Base-by-base conservation (phyloP, 164 flowering plant genomes). In the Nelumbo lutea region DNA sequence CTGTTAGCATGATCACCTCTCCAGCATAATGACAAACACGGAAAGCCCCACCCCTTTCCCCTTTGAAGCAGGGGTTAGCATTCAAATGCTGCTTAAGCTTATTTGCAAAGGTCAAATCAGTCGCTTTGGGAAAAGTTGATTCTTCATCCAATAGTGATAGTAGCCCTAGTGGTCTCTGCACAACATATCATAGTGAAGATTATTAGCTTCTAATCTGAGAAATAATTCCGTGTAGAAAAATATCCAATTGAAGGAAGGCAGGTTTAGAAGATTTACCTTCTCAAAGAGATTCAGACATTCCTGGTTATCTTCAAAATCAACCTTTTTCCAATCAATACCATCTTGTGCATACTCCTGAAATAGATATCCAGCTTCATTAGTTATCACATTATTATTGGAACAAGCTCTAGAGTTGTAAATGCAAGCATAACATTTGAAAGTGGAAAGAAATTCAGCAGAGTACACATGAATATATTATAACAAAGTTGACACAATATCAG, bases 81-180 rank as follows among this genome's bases (percentile, higher is more conserved):
- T 68, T 76, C 74, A 96, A 79, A 71, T 88, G 90, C 70, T 88
- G 93, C 79, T 84, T 86, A 65, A 96, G 92, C 80, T 90, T 96
- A 79, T 78, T 77, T 45, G 86, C 91, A 77, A 96, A 86, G 38
- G 97, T 87, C 83, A 88, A 73, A 82, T 91, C 95, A 64, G 89
- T 86, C 47, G 87, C 93, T 73, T 82, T 82, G 43, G 95, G 89
- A 50, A 85, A 83, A 68, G 81, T 81, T 71, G 93, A 89, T 71
- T 88, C 99, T 78, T 90, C 96, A 70, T 96, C 97, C 83, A 92
- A 79, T 61, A 93, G 77, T 61, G 96, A 85, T 6, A 96, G 75
- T 38, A 96, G 68, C 56, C 99, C 99, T 58, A 82, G 60, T 47
- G 99, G 93, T 84, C 83, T 91, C 99, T 96, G 96, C 83, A 80